phyloP scores from a whole-genome alignment of 2,329 filamentous ascomycete species.

The Cladosporium sp. region DNA sequence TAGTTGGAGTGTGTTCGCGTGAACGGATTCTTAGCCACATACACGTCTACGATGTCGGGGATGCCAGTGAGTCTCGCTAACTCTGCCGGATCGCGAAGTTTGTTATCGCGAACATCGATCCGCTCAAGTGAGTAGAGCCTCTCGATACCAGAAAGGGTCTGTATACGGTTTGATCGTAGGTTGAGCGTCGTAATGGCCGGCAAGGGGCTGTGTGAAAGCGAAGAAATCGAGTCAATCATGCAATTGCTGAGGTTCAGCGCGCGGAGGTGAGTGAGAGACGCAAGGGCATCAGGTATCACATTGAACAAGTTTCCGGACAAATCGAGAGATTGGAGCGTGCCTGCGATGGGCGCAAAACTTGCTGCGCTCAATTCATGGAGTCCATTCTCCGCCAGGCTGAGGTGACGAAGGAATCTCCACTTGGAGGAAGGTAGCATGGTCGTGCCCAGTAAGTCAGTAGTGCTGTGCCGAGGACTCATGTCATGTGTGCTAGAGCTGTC shows the following conservation, averaged over 20 bases:
- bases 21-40: slow-evolving; percentile 89
- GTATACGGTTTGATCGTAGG: slow-evolving; percentile 80
- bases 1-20: slow-evolving; percentile 82
- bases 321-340: slow-evolving; percentile 87
- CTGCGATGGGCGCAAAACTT: slow-evolving; percentile 76
- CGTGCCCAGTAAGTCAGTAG: slow-evolving; percentile 69
- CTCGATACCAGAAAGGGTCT: slow-evolving; percentile 85
- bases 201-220: slow-evolving; percentile 76
- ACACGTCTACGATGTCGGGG: slow-evolving; percentile 87
- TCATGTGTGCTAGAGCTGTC: slow-evolving; percentile 72
- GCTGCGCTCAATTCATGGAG: slow-evolving; percentile 72
- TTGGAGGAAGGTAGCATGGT: slow-evolving; percentile 77
- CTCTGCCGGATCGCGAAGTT: slow-evolving; percentile 84
- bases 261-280: slow-evolving; percentile 79
- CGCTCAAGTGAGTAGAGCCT: slow-evolving; percentile 83
- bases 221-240: slow-evolving; percentile 95
- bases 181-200: slow-evolving; percentile 93
- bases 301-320: slow-evolving; percentile 88
- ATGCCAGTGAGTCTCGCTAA: slow-evolving; percentile 84
- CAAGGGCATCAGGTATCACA: slow-evolving; percentile 89
- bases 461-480: slow-evolving; percentile 59
- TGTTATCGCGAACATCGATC: slow-evolving; percentile 87
- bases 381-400: slow-evolving; percentile 88
- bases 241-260: slow-evolving; percentile 92
- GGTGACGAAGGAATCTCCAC: slow-evolving; percentile 90